Percentiles rank a stretch among this genome's conserved stretches.
Evolutionary conservation across 495 filamentous ascomycete species (phyloP).

Genomic region (Penicillium pulvis): DNA sequence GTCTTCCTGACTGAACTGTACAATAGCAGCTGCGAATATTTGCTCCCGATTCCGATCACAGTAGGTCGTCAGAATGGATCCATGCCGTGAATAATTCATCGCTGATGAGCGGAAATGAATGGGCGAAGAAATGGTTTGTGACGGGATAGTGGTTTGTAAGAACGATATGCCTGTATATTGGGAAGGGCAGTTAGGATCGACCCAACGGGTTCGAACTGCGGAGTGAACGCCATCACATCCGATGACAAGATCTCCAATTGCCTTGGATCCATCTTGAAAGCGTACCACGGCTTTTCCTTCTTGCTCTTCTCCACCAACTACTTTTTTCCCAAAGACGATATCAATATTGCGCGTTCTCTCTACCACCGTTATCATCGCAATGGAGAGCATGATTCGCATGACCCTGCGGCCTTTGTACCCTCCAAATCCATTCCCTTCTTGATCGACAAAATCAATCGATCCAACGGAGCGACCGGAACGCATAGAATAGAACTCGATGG

Average conservation of each 20-base stretch:
- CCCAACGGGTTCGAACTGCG: constrained; percentile 50
- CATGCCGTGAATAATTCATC: constrained; percentile 55
- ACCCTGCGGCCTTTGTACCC: constrained; percentile 51
- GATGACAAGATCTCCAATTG: constrained; percentile 54
- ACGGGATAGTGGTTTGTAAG: constrained; percentile 50
- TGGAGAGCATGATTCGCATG: constrained; percentile 48
- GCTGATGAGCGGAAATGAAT: constrained; percentile 51
- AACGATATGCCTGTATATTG: constrained; percentile 60
- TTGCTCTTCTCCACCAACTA: constrained; percentile 40
- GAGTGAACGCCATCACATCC: constrained; percentile 70
- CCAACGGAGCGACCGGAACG: constrained; percentile 51
- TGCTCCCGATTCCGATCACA: constrained; percentile 44
- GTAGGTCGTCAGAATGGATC: constrained; percentile 55
- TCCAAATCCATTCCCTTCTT: constrained; percentile 41
- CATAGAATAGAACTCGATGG: constrained; percentile 52
- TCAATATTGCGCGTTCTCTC: constrained; percentile 41
- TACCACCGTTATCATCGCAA: constrained; percentile 49
- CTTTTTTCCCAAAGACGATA: constrained; percentile 44
- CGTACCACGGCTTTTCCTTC: constrained; percentile 43
- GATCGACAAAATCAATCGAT: constrained; percentile 42
- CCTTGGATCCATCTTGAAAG: constrained; percentile 53
- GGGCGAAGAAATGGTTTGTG: constrained; percentile 25
- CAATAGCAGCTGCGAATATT: constrained; percentile 58
- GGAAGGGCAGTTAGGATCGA: constrained; percentile 51
- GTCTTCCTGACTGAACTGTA: constrained; percentile 49